Evolutionary conservation across 306 rosid genomes (phyloP), one percentile per base, ranked within the genome.

Genomic region (Bauhinia variegata): DNA sequence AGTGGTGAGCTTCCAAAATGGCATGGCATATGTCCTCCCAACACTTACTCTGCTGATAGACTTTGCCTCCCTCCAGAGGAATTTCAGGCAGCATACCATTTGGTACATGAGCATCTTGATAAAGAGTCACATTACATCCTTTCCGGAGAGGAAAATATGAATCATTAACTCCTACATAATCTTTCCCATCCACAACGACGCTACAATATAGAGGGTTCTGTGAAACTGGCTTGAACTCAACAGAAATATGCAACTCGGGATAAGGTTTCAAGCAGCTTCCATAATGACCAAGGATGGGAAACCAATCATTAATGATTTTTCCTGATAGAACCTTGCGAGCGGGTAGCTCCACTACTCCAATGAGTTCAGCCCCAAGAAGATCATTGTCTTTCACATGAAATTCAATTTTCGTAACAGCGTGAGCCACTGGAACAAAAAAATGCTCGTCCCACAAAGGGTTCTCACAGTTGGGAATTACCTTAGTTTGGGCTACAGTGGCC

Each of bases 1-100:
- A 23, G 46, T 88, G 83, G 33, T 85, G 89, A 71, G 91, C 91
- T 71, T 85, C 95, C 77, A 85, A 81, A 43, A 88, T 85, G 18
- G 91, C 87, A 56, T 85, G 91, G 49, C 91, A 88, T 23, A 85
- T 81, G 8, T 88, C 95, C 71, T 88, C 95, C 95, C 91, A 88
- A 62, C 95, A 85, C 15, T 60, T 75, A 57, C 31, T 61, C 5
- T 83, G 83, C 17, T 71, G 81, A 73, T 47, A 88, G 2, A 65
- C 16, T 61, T 79, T 74, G 10, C 91, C 91, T 43, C 32, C 82
- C 17, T 79, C 91, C 7, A 85, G 79, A 60, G 52, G 7, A 79
- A 88, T 88, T 9, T 83, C 72, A 18, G 95, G 91, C 31, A 85
- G 66, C 82, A 75, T 66, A 5, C 36, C 80, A 46, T 81, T 69